These are phyloP conservation scores for Candida xyloterini DNA, from an alignment of 805 yeast species.

Conservation along the genomic window DNA sequence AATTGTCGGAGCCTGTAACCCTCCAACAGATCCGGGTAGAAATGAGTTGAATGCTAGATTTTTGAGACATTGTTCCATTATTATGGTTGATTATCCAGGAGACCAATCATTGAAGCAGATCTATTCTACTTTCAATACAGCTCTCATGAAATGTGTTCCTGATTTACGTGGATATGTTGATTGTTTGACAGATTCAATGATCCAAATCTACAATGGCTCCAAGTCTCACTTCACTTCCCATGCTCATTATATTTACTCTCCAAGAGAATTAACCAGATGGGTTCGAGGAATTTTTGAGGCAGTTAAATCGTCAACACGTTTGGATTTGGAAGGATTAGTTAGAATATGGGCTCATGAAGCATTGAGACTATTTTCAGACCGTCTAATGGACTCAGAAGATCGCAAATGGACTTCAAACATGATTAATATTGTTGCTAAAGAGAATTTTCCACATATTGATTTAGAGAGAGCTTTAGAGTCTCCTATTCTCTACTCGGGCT, in stretches of 20 bases:
- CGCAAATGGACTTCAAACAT: constrained; percentile 46
- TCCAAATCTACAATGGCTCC: constrained; percentile 53
- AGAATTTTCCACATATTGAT: constrained; percentile 47
- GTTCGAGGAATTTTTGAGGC: constrained; percentile 60
- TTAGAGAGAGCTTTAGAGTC: constrained; percentile 33
- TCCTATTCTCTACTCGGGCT: constrained; percentile 68
- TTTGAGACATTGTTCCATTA: constrained; percentile 58
- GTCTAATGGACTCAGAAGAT: constrained; percentile 50
- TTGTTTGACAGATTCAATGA: constrained; percentile 60
- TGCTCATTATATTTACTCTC: constrained; percentile 74
- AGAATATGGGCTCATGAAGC: constrained; percentile 83
- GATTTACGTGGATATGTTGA: constrained; percentile 51
- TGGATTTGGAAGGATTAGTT: constrained; percentile 43
- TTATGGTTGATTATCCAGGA: constrained; percentile 81
- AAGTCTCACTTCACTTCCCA: constrained; percentile 41
- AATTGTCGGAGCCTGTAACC: constrained; percentile 95
- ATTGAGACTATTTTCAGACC: constrained; percentile 70
- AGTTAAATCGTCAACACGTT: constrained; percentile 21
- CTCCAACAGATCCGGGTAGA: constrained; percentile 80
- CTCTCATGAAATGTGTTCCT: constrained; percentile 61
- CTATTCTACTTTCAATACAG: constrained; percentile 54
- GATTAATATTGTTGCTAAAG: constrained; percentile 31
- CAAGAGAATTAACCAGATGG: constrained; percentile 91
- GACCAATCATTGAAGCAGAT: constrained; percentile 59
- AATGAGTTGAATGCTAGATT: constrained; percentile 55